Base-by-base conservation (phyloP, 306 rosid species). In the Pyrus communis region DNA sequence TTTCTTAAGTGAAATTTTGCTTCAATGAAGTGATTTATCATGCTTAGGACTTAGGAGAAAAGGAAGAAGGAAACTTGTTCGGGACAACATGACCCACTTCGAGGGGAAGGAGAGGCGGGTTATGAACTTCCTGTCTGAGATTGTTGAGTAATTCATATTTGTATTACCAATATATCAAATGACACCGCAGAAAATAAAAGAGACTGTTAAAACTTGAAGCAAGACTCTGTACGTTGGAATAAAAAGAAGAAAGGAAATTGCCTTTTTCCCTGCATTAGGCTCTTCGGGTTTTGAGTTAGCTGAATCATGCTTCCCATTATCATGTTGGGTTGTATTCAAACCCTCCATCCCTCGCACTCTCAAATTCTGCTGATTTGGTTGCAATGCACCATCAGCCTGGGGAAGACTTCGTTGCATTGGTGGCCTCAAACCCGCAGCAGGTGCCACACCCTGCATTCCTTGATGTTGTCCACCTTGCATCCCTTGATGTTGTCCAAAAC, bases 401-500 rank as follows among this genome's bases (percentile, higher is more conserved):
- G 85, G 65, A 77, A 80, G 69, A 73, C 65, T 79, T 68, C 78
- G 85, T 52, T 75, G 90, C 77, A 81, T 70, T 28, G 85, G 88
- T 33, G 90, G 88, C 86, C 89, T 85, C 79, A 83, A 65, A 84
- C 87, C 86, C 69, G 88, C 73, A 25, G 80, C 67, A 51, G 95
- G 86, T 65, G 79, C 82, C 86, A 83, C 73, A 68, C 93, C 88
- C 75, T 83, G 82, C 75, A 82, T 82, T 70, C 82, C 89, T 86
- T 78, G 96, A 75, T 85, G 98, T 79, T 84, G 97, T 81, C 84
- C 75, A 68, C 93, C 88, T 75, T 83, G 82, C 77, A 82, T 82
- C 72, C 82, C 89, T 86, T 78, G 96, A 75, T 85, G 98, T 79
- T 85, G 97, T 81, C 84, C 93, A 85, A 87, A 87, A 76, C 97